phyloP scores from a whole-genome alignment of 2,329 filamentous ascomycete genomes.

The Seiridium cupressi region DNA sequence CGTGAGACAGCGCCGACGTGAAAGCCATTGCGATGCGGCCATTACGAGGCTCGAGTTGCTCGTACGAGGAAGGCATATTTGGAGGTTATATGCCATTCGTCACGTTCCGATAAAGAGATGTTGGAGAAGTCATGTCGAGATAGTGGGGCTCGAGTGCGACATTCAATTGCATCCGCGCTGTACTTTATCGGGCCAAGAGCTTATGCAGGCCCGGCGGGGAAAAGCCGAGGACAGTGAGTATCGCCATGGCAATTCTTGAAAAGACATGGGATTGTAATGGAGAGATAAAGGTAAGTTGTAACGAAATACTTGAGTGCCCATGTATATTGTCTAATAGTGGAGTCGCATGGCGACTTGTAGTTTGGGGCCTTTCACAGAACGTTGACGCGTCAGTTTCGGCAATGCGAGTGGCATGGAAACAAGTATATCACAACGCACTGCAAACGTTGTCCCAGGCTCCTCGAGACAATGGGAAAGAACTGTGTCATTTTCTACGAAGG shows the following conservation, averaged over 20 bases:
- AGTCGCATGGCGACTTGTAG: too few species aligned
- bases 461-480: too few species aligned
- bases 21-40: background rate
- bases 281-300: too few species aligned
- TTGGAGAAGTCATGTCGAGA: conserved; percentile 1
- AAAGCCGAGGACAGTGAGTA: background rate
- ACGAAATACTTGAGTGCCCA: too few species aligned
- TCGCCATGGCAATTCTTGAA: background rate
- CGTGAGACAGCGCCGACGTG: background rate
- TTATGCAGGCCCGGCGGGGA: background rate
- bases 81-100: background rate
- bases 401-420: too few species aligned
- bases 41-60: background rate
- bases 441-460: too few species aligned
- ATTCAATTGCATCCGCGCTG: background rate
- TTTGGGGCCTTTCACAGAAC: too few species aligned
- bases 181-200: background rate
- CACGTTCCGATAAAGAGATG: background rate
- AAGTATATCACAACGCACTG: too few species aligned
- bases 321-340: too few species aligned
- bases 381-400: too few species aligned
- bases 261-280: background rate
- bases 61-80: background rate
- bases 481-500: too few species aligned
- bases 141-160: conserved; percentile 1